Percentiles rank a stretch among this genome's conserved stretches.
Conservation (phyloP, 441 rosid genomes). For the Populus hybrid region DNA sequence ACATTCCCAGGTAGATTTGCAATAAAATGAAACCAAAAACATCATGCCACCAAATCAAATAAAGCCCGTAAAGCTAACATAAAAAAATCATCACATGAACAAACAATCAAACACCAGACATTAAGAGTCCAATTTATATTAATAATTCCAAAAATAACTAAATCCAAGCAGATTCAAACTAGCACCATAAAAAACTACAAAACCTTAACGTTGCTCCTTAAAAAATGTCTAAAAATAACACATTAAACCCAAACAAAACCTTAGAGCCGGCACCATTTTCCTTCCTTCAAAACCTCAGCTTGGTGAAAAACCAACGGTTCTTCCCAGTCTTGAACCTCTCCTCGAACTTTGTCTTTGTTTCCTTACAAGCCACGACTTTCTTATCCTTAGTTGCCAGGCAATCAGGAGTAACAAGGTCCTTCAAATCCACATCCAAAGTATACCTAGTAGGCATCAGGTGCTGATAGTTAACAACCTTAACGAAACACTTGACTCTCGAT, state of each 20-base stretch:
- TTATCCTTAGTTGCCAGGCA: constrained; percentile 44
- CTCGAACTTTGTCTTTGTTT: constrained; percentile 50
- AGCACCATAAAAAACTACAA: neutral
- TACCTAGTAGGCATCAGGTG: constrained; percentile 67
- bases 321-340: constrained; percentile 66
- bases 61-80: neutral
- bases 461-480: constrained; percentile 56
- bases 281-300: constrained; percentile 46
- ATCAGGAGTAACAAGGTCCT: constrained; percentile 44
- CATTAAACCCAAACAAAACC: neutral
- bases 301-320: constrained; percentile 67
- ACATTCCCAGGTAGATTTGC: neutral
- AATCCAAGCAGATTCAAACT: neutral
- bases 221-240: neutral
- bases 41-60: neutral
- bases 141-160: neutral
- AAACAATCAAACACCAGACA: neutral
- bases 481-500: constrained; percentile 50
- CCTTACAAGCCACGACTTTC: constrained; percentile 56
- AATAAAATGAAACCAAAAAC: neutral
- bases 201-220: neutral
- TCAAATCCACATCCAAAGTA: constrained; percentile 58
- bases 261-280: neutral
- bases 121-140: neutral
- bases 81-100: neutral